A percentile compares a stretch with the other conserved stretches of the same genome.
These are phyloP conservation scores for Russula brevipes DNA, from an alignment of 768 basidiomycete genomes.

Conservation along the genomic window DNA sequence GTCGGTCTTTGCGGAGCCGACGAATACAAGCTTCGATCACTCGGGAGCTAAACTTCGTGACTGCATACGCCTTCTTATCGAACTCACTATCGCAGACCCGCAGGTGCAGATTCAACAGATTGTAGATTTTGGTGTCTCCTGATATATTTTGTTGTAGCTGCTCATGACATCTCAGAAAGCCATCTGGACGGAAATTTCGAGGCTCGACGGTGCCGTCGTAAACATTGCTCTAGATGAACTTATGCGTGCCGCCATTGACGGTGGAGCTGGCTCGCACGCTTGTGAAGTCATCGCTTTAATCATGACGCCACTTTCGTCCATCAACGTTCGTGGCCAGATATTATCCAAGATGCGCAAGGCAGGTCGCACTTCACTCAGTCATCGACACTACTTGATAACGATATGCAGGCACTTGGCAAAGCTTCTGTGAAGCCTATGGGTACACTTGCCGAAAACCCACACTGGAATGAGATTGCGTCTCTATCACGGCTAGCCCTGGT, in stretches of 20 bases:
- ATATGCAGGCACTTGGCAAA: constrained; percentile 61
- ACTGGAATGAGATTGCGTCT: constrained; percentile 79
- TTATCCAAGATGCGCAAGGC: constrained; percentile 78
- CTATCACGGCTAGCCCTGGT: constrained; percentile 70
- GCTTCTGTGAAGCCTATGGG: constrained; percentile 59
- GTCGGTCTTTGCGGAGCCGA: constrained; percentile 61
- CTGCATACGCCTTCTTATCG: constrained; percentile 72
- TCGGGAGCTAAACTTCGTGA: constrained; percentile 74
- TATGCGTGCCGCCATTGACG: constrained; percentile 76
- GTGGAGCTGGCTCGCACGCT: constrained; percentile 66
- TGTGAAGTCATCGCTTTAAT: constrained; percentile 75
- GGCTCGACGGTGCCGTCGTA: constrained; percentile 57
- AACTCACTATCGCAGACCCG: constrained; percentile 65
- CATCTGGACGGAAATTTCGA: constrained; percentile 74
- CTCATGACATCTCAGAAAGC: constrained; percentile 61
- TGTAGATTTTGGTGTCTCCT: neutral
- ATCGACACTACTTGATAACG: constrained; percentile 2
- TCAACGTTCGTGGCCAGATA: constrained; percentile 72
- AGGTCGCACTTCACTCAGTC: constrained; percentile 20
- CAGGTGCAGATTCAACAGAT: constrained; percentile 44
- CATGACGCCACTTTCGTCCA: constrained; percentile 67
- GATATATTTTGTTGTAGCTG: constrained; percentile 39
- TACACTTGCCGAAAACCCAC: constrained; percentile 60
- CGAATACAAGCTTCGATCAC: constrained; percentile 60
- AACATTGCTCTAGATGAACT: constrained; percentile 78